Base-by-base conservation (phyloP, 345 rosid species). In the Dipteronia dyeriana region DNA sequence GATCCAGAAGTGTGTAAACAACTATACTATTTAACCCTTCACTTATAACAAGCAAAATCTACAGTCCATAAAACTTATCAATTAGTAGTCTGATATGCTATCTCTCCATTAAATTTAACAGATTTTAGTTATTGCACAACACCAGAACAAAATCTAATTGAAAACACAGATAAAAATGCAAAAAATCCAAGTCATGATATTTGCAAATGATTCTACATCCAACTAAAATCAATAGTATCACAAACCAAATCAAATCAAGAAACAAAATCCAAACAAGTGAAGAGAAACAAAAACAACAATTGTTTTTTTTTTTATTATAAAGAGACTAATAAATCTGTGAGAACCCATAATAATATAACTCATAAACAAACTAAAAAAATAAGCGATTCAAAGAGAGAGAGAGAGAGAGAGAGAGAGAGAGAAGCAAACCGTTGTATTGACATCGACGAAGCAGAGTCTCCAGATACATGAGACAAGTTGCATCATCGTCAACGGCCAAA, bases 401-500 rank as follows among this genome's bases (percentile, higher is more conserved):
- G 31, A 66, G 10, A 53, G 63, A 29, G 39, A 78, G n/a, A n/a
- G 34, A 31, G 34, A 31, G 4, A 31, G 5, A 31, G 34, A 31
- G 25, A 68, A 60, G 69, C 74, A 68, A 62, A 93, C 91, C 95
- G 45, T 87, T 82, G 61, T 91, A 91, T 73, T 91, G 90, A 84
- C 92, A 93, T 38, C 77, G 83, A 63, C 85, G 90, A 79, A 93
- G 97, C 74, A 93, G 70, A 65, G 87, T 76, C 81, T 87, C 83
- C 16, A 93, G 82, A 76, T 91, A 65, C 11, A 81, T 75, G 49
- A 93, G 94, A 75, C 94, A 91, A 68, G 92, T 88, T 3, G 88
- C 91, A 81, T 91, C 94, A 53, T 93, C 95, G 64, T 93, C 97
- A 59, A 91, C 94, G 13, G 94, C 97, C 82, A 93, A 85, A 78